Percentiles rank a stretch among this genome's conserved stretches.
These are phyloP conservation scores for Penicillium manginii DNA, from an alignment of 495 filamentous ascomycete species.

Conservation along the genomic window DNA sequence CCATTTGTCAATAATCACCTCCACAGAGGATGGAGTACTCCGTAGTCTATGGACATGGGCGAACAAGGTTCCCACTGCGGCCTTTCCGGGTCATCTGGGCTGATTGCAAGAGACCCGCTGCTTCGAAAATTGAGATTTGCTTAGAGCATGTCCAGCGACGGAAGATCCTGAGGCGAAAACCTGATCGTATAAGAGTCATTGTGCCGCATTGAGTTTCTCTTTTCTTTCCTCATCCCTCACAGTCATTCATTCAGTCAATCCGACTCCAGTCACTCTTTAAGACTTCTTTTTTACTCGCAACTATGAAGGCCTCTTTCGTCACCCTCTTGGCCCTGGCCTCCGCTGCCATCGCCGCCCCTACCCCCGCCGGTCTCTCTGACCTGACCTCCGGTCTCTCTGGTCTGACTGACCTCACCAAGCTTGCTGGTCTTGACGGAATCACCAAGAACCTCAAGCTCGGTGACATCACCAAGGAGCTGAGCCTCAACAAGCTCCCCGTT, in stretches of 20 bases:
- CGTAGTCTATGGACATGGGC: neutral
- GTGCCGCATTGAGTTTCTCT: constrained; percentile 19
- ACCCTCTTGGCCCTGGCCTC: constrained; percentile 38
- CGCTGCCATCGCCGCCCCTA: constrained; percentile 39
- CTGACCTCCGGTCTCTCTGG: constrained; percentile 20
- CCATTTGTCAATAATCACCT: neutral
- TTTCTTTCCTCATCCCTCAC: constrained; percentile 15
- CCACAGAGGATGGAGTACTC: neutral
- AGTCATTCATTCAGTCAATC: constrained; percentile 33
- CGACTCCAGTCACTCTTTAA: constrained; percentile 37
- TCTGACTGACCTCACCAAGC: constrained; percentile 19
- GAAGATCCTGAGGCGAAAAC: constrained; percentile 2
- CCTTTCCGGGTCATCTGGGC: neutral
- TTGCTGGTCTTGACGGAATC: constrained; percentile 19
- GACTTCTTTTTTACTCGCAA: constrained; percentile 28
- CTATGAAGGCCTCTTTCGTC: constrained; percentile 43
- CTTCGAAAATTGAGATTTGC: neutral
- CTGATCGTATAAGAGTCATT: constrained; percentile 4
- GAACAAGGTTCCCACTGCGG: neutral
- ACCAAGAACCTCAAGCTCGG: constrained; percentile 25
- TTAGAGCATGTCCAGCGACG: neutral
- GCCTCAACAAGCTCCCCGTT: constrained; percentile 22
- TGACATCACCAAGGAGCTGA: constrained; percentile 27
- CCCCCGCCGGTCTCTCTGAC: constrained; percentile 6
- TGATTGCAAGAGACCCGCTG: constrained; percentile 2